Base-by-base conservation (phyloP, 306 rosid species). In the Potentilla sterilis region DNA sequence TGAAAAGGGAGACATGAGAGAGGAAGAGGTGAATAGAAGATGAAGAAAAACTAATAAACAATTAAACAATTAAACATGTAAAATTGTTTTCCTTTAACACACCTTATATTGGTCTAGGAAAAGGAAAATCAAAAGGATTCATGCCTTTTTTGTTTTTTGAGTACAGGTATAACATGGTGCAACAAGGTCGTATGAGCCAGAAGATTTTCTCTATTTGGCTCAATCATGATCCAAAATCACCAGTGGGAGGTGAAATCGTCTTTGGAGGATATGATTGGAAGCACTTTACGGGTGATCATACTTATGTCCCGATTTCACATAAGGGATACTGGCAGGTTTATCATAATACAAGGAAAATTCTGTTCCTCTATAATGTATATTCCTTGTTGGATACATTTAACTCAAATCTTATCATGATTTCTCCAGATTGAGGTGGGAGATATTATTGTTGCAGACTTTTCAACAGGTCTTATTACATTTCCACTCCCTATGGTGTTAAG, bases 241-340 rank as follows among this genome's bases (percentile, higher is more conserved):
- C 66, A 63, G 54, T 83, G 49, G 87, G 87, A 68, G 87, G 87
- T 59, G 87, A 83, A 72, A 73, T 83, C 15, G 87, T 83, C 58
- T 72, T 83, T 79, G 97, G 97, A 69, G 97, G 97, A 67, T 68
- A 86, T 81, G 92, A 89, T 67, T 80, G 77, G 75, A 86, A 81
- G 65, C 94, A 79, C 75, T 91, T 89, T 79, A 83, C 71, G 62
- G 97, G 94, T 55, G 89, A 89, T 16, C 97, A 89, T 73, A 91
- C 86, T 37, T 89, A 87, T 19, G 82, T 82, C 58, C 94, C 94
- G 0, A 61, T 91, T 52, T 80, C 89, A 67, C 77, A 75, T 47
- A 70, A 83, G 75, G 94, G 90, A 58, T 87, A 87, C 84, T 91
- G 97, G 94, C 92, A 87, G 97, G 97, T 91, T 55, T 42, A 15